Conservation (phyloP, 139 green algal genomes). For the Micractinium conductrix region DNA sequence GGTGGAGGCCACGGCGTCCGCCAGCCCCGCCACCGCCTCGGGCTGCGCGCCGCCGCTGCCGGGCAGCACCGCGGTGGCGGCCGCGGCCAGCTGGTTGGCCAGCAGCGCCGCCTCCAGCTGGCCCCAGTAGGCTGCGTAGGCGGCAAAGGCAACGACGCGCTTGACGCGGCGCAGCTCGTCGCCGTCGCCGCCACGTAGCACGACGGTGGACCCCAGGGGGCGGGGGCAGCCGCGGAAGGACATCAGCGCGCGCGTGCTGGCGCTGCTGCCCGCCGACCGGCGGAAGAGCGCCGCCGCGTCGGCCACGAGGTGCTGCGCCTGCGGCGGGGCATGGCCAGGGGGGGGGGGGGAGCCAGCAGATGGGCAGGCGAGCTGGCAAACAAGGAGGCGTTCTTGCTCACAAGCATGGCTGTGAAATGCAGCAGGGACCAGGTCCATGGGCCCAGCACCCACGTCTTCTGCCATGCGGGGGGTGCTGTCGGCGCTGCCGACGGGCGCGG, state of each 20-base stretch:
- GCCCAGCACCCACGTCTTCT: neutral
- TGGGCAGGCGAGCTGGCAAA: neutral
- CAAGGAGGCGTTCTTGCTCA: neutral
- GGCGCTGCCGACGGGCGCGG: neutral
- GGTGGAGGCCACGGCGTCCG: conserved; percentile 18
- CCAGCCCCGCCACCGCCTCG: conserved; percentile 15
- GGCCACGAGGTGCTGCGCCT: conserved; percentile 31
- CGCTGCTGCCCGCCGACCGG: neutral
- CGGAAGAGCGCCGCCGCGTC: neutral
- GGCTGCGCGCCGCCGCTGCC: neutral
- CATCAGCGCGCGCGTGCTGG: conserved; percentile 61
- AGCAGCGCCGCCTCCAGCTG: conserved; percentile 73
- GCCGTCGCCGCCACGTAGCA: conserved; percentile 58
- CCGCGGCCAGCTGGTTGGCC: conserved; percentile 59
- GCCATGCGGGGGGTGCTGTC: neutral
- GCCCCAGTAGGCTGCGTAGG: conserved; percentile 71
- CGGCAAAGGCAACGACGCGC: conserved; percentile 56
- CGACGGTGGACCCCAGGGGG: conserved; percentile 75
- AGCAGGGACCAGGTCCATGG: neutral
- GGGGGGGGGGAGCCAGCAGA: neutral
- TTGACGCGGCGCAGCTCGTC: conserved; percentile 61
- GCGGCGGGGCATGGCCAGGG: neutral
- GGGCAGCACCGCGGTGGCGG: conserved; percentile 11
- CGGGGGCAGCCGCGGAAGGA: conserved; percentile 76
- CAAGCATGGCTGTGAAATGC: neutral